phyloP scores from a whole-genome alignment of 495 filamentous ascomycete species.

The Xylona heveae region DNA sequence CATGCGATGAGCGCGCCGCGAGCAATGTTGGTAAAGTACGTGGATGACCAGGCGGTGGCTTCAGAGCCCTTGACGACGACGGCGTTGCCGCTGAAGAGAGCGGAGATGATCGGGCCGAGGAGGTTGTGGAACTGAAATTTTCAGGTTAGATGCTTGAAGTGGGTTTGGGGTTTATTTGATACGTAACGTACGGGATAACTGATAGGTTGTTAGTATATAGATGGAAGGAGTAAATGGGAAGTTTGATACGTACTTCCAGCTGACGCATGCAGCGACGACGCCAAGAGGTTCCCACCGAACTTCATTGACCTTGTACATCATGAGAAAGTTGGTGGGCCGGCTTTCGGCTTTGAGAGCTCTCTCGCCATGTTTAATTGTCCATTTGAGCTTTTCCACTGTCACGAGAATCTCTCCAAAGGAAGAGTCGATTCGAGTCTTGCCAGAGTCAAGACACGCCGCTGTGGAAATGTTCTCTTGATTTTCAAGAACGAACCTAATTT shows the following conservation, averaged over 20 bases:
- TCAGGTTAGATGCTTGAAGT: neutral
- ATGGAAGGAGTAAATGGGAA: slow-evolving; percentile 1
- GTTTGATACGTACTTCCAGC: slow-evolving; percentile 59
- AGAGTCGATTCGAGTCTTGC: slow-evolving; percentile 89
- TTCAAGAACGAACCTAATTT: slow-evolving; percentile 47
- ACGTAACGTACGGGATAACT: slow-evolving; percentile 9
- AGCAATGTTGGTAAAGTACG: slow-evolving; percentile 59
- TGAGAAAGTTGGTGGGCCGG: slow-evolving; percentile 67
- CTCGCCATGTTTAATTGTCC: slow-evolving; percentile 86
- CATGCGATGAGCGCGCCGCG: slow-evolving; percentile 61
- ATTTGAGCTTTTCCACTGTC: slow-evolving; percentile 79
- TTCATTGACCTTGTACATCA: slow-evolving; percentile 88
- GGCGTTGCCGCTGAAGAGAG: slow-evolving; percentile 81
- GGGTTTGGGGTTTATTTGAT: slow-evolving; percentile 3
- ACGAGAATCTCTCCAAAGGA: slow-evolving; percentile 86
- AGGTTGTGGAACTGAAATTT: slow-evolving; percentile 71
- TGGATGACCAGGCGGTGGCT: slow-evolving; percentile 74
- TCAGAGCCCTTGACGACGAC: slow-evolving; percentile 86
- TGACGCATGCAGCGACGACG: slow-evolving; percentile 77
- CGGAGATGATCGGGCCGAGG: slow-evolving; percentile 72
- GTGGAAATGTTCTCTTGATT: slow-evolving; percentile 76
- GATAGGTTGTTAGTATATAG: slow-evolving; percentile 2
- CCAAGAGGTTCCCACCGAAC: slow-evolving; percentile 85
- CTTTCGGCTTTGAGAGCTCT: slow-evolving; percentile 47
- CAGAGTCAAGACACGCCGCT: slow-evolving; percentile 83